Conservation (phyloP, 148 eudicot genomes). For the Nyssa sinensis region DNA sequence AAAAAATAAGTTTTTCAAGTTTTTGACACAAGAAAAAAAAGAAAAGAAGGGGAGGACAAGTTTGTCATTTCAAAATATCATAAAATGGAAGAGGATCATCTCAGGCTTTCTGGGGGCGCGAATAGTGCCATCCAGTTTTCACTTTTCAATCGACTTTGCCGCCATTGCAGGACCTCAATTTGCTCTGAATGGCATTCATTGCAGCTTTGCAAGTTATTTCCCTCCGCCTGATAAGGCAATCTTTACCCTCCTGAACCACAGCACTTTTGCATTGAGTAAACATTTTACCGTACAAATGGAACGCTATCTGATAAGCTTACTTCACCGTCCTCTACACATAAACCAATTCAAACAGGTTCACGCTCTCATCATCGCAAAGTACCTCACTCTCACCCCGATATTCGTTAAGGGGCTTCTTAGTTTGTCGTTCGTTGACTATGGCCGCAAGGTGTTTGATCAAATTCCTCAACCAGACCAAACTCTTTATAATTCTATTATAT, state of each 20-base stretch:
- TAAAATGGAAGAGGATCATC: no score
- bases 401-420: constrained; percentile 18
- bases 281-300: constrained; percentile 13
- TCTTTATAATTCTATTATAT: constrained; percentile 39
- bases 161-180: no score
- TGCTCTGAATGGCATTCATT: no score
- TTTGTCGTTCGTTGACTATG: constrained; percentile 31
- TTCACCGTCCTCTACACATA: constrained; percentile 20
- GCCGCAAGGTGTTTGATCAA: constrained; percentile 48
- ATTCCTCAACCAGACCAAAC: constrained; percentile 42
- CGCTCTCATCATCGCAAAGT: constrained; percentile 26
- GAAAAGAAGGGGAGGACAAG: no score
- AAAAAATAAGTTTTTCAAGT: no score
- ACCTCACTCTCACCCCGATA: constrained; percentile 13
- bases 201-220: no score
- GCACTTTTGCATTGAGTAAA: background rate
- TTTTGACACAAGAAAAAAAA: no score
- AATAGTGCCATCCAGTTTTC: no score
- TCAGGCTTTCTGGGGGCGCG: no score
- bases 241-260: background rate
- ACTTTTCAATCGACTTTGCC: no score
- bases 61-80: no score
- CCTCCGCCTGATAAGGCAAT: no score
- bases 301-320: constrained; percentile 6
- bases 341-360: constrained; percentile 42